Evolutionary conservation across 2,329 filamentous ascomycete species (phyloP), one percentile per base, ranked within the genome.

Genomic region (Claviceps humidiphila): DNA sequence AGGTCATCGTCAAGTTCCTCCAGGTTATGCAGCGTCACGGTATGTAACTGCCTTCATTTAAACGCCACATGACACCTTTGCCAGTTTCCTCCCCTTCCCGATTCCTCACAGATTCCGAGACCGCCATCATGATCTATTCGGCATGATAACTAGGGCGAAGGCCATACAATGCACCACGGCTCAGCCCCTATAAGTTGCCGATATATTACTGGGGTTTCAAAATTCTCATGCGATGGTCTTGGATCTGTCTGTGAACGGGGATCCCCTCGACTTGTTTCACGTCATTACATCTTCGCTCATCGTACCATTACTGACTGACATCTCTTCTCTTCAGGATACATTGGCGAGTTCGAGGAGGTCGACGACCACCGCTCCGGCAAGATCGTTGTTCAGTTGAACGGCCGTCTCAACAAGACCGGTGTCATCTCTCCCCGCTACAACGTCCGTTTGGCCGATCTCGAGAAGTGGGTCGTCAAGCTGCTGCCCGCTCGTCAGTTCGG

Each of bases 381-480:
- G 86, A 95, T 98, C 61, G 89, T 98, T 67, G 93, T 98, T 69
- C 93, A 98, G 83, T 86, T 98, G 63, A 98, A 95, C 78, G 93
- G 93, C 75, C 93, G 68, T 65, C 82, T 96, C 74, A 96, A 96
- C 87, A 96, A 97, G 85, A 93, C 87, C 61, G 93, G 91, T 81
- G 91, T 96, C 78, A 98, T 98, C 83, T 93, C 85, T 62, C 93
- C 93, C 72, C 88, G 93, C 74, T 98, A 95, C 88, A 97, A 97
- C 83, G 87, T 98, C 75, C 89, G 91, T 74, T 89, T 98, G 69
- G 77, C 81, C 68, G 93, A 98, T 67, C 82, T 98, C 71, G 93
- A 98, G 88, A 96, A 97, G 82, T 98, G 93, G 93, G 89, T 97
- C 67, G 89, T 95, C 78, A 95, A 95, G 84, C 87, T 98, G 70